These are phyloP conservation scores for Proliferodiscus dingleyae DNA, from an alignment of 2,329 filamentous ascomycete genomes.

Conservation along the genomic window DNA sequence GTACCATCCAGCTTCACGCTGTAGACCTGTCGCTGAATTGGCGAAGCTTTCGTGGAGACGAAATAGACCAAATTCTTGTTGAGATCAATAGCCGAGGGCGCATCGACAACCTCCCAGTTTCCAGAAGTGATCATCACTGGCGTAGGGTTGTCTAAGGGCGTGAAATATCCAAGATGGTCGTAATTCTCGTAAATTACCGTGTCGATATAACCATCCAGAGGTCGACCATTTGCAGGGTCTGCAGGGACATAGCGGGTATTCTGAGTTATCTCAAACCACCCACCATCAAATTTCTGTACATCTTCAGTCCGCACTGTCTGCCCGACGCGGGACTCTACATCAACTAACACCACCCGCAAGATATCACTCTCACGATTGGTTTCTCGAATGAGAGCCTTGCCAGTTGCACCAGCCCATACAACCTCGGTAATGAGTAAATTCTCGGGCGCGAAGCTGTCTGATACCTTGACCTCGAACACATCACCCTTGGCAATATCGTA, in stretches of 20 bases:
- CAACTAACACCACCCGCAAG: slow-evolving; percentile 81
- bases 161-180: slow-evolving; percentile 91
- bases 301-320: slow-evolving; percentile 76
- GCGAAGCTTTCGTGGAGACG: slow-evolving; percentile 76
- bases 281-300: slow-evolving; percentile 80
- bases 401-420: slow-evolving; percentile 72
- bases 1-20: slow-evolving; percentile 80
- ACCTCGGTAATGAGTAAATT: slow-evolving; percentile 90
- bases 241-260: slow-evolving; percentile 82
- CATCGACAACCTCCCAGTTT: slow-evolving; percentile 84
- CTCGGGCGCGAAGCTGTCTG: slow-evolving; percentile 72
- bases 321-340: slow-evolving; percentile 67
- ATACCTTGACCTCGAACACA: slow-evolving; percentile 72
- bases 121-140: slow-evolving; percentile 84
- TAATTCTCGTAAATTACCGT: slow-evolving; percentile 80
- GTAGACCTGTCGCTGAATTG: slow-evolving; percentile 88
- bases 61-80: slow-evolving; percentile 89
- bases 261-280: slow-evolving; percentile 94
- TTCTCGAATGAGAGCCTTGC: slow-evolving; percentile 79
- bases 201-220: slow-evolving; percentile 87
- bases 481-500: slow-evolving; percentile 77
- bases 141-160: slow-evolving; percentile 75
- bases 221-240: slow-evolving; percentile 68
- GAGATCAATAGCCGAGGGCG: slow-evolving; percentile 79
- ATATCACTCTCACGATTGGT: slow-evolving; percentile 92